Base-by-base conservation (phyloP, 176 grass and related monocot species). In the Aechmea fasciata region DNA sequence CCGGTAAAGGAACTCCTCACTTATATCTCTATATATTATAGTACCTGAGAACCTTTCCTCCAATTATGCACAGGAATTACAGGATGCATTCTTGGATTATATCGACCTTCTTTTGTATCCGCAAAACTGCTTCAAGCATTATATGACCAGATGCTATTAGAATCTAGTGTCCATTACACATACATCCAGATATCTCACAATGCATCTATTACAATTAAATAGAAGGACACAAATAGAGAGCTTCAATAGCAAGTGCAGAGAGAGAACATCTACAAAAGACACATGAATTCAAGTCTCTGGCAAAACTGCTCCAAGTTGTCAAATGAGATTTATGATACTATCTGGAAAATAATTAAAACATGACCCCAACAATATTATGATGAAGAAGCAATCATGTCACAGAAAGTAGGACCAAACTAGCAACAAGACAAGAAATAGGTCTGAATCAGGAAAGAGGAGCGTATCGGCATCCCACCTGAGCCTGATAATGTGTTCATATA, bases 21-120 rank as follows among this genome's bases (percentile, higher is more conserved):
- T 61, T 15, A 61, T 61, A 61, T 61, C 20, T 18, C 9, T 8
- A 67, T 28, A 1, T 14, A 67, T 41, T 8, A 65, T 63, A 29
- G 13, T 74, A 93, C 94, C 94, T 99, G 94, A 68, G 94, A 99
- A 69, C 94, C 94, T 85, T 99, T 99, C 77, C 94, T 99, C 87
- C 94, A 99, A 74, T 93, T 90, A 65, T 84, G 77, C 24, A 87
- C 77, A 22, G 87, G 84, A 73, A 99, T 93, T 74, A 85, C 69
- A 22, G 89, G 89, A 75, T 90, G 49, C 94, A 99, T 99, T 90
- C 75, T 90, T 77, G 94, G 94, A 92, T 99, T 99, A 78, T 99
- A 99, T 66, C 94, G 74, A 23, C 87, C 94, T 13, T 85, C 74
- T 79, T 93, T 99, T 83, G 87, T 88, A 82, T 99, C 90, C 51